Base-by-base conservation (phyloP, 768 basidiomycete species). In the Collybia nuda region DNA sequence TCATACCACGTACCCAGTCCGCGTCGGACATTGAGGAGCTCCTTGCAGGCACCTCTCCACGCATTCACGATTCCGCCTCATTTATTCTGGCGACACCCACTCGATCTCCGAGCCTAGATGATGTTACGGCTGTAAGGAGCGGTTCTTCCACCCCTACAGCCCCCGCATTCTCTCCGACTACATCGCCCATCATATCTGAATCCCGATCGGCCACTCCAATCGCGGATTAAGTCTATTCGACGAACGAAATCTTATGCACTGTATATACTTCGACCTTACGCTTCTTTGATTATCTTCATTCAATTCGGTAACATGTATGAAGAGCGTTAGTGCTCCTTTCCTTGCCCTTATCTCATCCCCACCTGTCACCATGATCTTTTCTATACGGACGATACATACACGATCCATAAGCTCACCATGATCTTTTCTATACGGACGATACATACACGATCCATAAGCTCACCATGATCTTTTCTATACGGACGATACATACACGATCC, bases 1-100 rank as follows among this genome's bases (percentile, higher is more conserved):
- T 54, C 14, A 50, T 67, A 9, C 64, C 71, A 15, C 67, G 72
- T 18, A 67, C 74, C n/a, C 71, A 69, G 21, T 82, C 82, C 14
- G 75, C 73, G 2, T 82, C 82, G 26, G 82, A 77, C 57, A 67
- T 86, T 9, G 80, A 81, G 52, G 78, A 75, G 24, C 69, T 77
- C 47, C 55, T 82, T 18, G 63, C 74, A 19, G 63, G 69, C 29
- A 53, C 62, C 23, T 68, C 65, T 50, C 74, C 55, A 40, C 66
- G 55, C 46, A 62, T 62, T 54, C 73, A 56, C 29, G 52, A 61
- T 44, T 46, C 56, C 59, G 26, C 48, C 32, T 35, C 48, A 18
- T 50, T 43, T 44, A 0, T 52, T 24, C 26, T 42, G n/a, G 21
- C 47, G 15, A 56, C 64, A 47, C 58, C 58, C 15, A 55, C 58